Evolutionary conservation across 192 early-diverging fungal genomes (phyloP), one percentile per base, ranked within the genome.

Genomic region (Umbelopsis vinacea): DNA sequence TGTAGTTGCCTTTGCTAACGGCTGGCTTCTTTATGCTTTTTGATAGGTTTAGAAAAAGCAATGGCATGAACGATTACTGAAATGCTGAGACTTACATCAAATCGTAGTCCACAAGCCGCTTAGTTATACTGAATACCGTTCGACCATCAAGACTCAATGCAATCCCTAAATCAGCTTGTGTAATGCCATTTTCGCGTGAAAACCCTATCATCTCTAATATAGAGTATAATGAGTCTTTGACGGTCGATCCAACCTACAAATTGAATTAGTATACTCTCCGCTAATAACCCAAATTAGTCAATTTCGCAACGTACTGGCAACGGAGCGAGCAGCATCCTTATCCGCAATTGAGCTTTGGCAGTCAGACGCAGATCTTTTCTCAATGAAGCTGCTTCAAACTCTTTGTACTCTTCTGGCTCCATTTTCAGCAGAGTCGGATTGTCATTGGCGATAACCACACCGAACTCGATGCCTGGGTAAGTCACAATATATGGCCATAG

Each of bases 1-100:
- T 63, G 35, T 63, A 63, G 5, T 63, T 63, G 26, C 57, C 57
- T 63, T 63, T 63, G 33, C 57, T 63, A 0, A 63, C 57, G 0
- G 57, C 57, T 37, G 57, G 57, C 12, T 19, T 63, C 6, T 63
- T 63, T 8, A 37, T 63, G 17, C 57, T 63, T n/a, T 50, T 50
- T 29, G 29, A 3, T 29, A 29, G 29, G 29, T 29, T n/a, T 29
- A 29, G 29, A 29, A 29, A 29, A 29, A 29, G 29, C 29, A 29
- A 3, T 29, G 3, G 1, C 29, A 29, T 3, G 40, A 4, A n/a
- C 6, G 40, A 43, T 43, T 43, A 6, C 6, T 43, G 6, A 6
- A 12, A 12, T 43, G 5, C 6, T 43, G 33, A 11, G 0, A 14
- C 57, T 63, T 26, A 63, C 57, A 63, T 63, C 57, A 63, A 26